Percentiles rank a stretch among this genome's conserved stretches.
Evolutionary conservation across 768 basidiomycete species (phyloP).

Genomic region (Termitomyces sp.): DNA sequence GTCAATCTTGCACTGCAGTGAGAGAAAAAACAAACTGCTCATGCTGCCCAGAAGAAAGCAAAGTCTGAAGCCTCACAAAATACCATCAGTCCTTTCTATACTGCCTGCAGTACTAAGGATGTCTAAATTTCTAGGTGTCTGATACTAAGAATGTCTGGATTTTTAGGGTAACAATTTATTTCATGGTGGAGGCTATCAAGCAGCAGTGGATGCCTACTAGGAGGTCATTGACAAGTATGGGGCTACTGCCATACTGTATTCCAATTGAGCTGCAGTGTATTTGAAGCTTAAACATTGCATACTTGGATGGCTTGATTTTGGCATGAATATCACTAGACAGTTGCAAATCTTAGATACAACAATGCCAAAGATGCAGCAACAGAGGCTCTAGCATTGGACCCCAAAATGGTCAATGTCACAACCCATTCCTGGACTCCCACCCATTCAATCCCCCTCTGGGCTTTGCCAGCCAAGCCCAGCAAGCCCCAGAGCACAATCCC

Average conservation of each 20-base stretch:
- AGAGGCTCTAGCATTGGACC: slow-evolving; percentile 28
- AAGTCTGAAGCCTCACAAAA: slow-evolving; percentile 5
- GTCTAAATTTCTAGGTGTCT: too few relatives aligned
- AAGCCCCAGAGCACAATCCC: too few relatives aligned
- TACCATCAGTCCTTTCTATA: neutral
- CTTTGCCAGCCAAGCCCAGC: too few relatives aligned
- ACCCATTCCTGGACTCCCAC: too few relatives aligned
- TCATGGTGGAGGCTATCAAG: slow-evolving; percentile 23
- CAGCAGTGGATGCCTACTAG: slow-evolving; percentile 23
- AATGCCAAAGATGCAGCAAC: slow-evolving; percentile 33
- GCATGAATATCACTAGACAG: neutral
- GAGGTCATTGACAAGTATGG: slow-evolving; percentile 23
- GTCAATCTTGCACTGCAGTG: slow-evolving; percentile 1
- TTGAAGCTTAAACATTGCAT: slow-evolving; percentile 28
- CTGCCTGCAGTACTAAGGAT: neutral
- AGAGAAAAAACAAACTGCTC: slow-evolving; percentile 4
- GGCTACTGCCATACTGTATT: slow-evolving; percentile 27
- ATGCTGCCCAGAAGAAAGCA: neutral
- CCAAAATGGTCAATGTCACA: slow-evolving; percentile 28
- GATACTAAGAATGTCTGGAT: neutral
- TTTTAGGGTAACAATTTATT: slow-evolving; percentile 28
- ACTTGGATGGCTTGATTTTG: neutral
- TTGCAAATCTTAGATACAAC: slow-evolving; percentile 24
- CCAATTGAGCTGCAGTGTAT: slow-evolving; percentile 30
- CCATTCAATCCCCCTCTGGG: too few relatives aligned